Evolutionary conservation across 768 basidiomycete genomes (phyloP).

Genomic region (Tylopilus sp.): DNA sequence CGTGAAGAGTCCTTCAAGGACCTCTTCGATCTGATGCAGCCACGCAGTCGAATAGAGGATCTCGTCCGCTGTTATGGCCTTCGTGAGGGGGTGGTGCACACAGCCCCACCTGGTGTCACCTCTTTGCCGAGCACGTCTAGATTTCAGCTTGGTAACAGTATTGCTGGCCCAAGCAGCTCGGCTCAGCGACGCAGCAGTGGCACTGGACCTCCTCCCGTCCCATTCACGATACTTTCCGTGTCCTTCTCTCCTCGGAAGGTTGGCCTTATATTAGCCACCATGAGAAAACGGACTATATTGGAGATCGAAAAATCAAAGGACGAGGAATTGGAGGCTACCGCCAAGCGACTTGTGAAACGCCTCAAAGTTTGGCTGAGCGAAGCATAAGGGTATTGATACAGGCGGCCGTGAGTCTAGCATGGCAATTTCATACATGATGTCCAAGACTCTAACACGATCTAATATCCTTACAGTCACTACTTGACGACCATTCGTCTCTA

Average conservation of each 20-base stretch:
- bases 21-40: constrained; percentile 74
- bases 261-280: constrained; percentile 33
- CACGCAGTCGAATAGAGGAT: constrained; percentile 73
- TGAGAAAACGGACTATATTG: constrained; percentile 50
- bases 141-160: not conserved
- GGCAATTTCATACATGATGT: too few relatives aligned
- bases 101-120: constrained; percentile 1
- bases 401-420: not conserved
- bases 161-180: constrained; percentile 7
- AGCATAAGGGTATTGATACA: constrained; percentile 1
- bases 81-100: constrained; percentile 35
- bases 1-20: constrained; percentile 75
- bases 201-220: constrained; percentile 17
- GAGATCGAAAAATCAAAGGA: constrained; percentile 48
- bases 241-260: constrained; percentile 40
- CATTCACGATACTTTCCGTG: constrained; percentile 37
- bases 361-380: constrained; percentile 42
- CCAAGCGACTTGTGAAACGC: constrained; percentile 48
- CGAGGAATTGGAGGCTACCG: constrained; percentile 55
- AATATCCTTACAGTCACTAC: not conserved
- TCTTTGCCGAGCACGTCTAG: constrained; percentile 2
- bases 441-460: not conserved
- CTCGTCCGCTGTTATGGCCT: constrained; percentile 48
- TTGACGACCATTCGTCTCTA: not conserved
- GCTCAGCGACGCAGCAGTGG: not conserved